Percentiles rank a stretch among this genome's conserved stretches.
phyloP scores from a whole-genome alignment of 2,329 filamentous ascomycete species.

The Tolypocladium amazonense region DNA sequence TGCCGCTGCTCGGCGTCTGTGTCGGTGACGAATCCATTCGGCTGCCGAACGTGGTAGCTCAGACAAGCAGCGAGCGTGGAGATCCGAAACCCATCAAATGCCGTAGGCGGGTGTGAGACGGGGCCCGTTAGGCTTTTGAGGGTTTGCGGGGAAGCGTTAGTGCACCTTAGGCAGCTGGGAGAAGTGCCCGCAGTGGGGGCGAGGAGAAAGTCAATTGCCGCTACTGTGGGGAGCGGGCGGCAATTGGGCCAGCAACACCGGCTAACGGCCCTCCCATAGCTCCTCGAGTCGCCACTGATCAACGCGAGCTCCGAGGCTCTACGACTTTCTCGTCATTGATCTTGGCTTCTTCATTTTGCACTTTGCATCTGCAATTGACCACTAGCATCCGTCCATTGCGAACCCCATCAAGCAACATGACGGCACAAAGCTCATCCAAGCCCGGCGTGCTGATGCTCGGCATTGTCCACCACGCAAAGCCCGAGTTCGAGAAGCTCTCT shows the following conservation, averaged over 20 bases:
- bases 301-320: not conserved
- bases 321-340: not conserved
- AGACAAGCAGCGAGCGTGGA: not conserved
- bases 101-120: not conserved
- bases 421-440: not conserved
- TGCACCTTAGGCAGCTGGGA: no score
- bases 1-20: constrained; percentile 7
- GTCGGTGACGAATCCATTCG: constrained; percentile 5
- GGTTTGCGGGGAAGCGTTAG: not conserved
- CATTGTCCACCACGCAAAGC: constrained; percentile 7
- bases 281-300: not conserved
- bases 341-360: not conserved
- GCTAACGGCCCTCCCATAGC: not conserved
- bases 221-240: not conserved
- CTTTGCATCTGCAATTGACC: not conserved
- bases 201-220: not conserved
- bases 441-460: constrained; percentile 10
- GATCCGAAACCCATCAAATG: not conserved
- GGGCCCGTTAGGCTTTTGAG: constrained; percentile 1
- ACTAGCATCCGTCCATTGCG: not conserved
- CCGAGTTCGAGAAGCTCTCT: constrained; percentile 8
- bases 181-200: no score
- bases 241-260: not conserved
- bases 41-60: not conserved
- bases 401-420: not conserved